phyloP scores from a whole-genome alignment of 2,329 filamentous ascomycete genomes.

The Cladosporium sp. region DNA sequence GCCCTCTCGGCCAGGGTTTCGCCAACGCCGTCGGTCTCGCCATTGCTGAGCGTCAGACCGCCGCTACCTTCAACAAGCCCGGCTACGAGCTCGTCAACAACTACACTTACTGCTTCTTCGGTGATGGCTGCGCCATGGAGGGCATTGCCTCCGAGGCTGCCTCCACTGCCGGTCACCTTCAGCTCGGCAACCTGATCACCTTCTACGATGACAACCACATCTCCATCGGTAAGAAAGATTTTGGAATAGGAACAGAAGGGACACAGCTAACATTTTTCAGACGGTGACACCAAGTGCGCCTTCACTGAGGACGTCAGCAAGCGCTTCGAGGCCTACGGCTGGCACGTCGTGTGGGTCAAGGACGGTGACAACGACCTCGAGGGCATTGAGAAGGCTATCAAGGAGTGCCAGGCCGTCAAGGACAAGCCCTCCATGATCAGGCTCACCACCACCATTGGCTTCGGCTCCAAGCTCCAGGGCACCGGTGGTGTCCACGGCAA shows the following conservation, averaged over 20 bases:
- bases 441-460: conserved; percentile 95
- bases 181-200: conserved; percentile 94
- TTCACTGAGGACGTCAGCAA: conserved; percentile 96
- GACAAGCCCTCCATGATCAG: conserved; percentile 97
- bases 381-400: conserved; percentile 81
- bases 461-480: conserved; percentile 85
- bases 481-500: conserved; percentile 95
- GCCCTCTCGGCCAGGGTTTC: conserved; percentile 95
- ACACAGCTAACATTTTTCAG: conserved; percentile 37
- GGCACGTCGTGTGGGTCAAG: conserved; percentile 79
- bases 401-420: conserved; percentile 76
- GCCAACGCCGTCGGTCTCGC: conserved; percentile 96
- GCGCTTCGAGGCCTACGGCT: conserved; percentile 95
- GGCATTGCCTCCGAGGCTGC: conserved; percentile 90
- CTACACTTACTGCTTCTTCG: conserved; percentile 95
- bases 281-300: conserved; percentile 90
- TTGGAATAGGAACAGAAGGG: neutral
- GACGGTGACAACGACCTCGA: conserved; percentile 86
- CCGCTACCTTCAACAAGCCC: conserved; percentile 91
- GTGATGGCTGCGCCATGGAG: conserved; percentile 98
- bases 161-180: conserved; percentile 88
- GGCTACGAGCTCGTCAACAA: conserved; percentile 88
- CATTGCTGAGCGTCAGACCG: conserved; percentile 89
- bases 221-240: conserved; percentile 57
- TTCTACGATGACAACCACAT: conserved; percentile 99